These are phyloP conservation scores for Aspergillus piperis DNA, from an alignment of 2,329 filamentous ascomycete species.

Conservation along the genomic window DNA sequence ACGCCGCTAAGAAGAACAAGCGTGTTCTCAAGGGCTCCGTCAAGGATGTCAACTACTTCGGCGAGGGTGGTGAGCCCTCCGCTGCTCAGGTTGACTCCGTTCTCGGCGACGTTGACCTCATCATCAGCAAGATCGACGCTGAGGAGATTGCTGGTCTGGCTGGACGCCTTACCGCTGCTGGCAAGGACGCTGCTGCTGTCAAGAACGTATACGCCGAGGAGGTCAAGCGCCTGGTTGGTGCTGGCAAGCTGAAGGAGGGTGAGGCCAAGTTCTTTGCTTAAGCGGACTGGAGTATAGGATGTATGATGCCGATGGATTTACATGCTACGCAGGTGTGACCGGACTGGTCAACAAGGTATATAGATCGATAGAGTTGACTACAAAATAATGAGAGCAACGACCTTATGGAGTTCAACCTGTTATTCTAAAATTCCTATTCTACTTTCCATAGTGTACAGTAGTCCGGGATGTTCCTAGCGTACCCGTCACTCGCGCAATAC, in stretches of 20 bases:
- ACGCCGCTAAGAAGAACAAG: conserved; percentile 99
- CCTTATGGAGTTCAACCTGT: conserved; percentile 8
- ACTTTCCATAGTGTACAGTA: neutral
- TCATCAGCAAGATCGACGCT: conserved; percentile 84
- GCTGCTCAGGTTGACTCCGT: conserved; percentile 78
- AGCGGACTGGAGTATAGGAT: conserved; percentile 4
- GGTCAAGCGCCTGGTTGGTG: conserved; percentile 73
- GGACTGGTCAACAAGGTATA: conserved; percentile 5
- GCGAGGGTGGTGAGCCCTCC: conserved; percentile 67
- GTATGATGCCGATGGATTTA: conserved; percentile 1
- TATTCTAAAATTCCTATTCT: neutral
- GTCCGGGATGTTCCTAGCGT: neutral
- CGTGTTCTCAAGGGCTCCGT: conserved; percentile 89
- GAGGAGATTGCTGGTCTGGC: conserved; percentile 88
- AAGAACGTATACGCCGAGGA: conserved; percentile 80
- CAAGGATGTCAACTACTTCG: conserved; percentile 98
- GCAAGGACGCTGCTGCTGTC: conserved; percentile 80
- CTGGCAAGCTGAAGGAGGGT: conserved; percentile 82
- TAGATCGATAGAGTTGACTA: conserved; percentile 17
- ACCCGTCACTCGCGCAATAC: too few species aligned
- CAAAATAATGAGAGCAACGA: conserved; percentile 18
- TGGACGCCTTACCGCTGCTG: conserved; percentile 71
- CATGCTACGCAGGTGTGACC: neutral
- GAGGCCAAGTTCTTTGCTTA: conserved; percentile 65
- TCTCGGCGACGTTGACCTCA: conserved; percentile 78